Conservation (phyloP, 2,329 filamentous ascomycete species). For the Gnomoniopsis sp. region DNA sequence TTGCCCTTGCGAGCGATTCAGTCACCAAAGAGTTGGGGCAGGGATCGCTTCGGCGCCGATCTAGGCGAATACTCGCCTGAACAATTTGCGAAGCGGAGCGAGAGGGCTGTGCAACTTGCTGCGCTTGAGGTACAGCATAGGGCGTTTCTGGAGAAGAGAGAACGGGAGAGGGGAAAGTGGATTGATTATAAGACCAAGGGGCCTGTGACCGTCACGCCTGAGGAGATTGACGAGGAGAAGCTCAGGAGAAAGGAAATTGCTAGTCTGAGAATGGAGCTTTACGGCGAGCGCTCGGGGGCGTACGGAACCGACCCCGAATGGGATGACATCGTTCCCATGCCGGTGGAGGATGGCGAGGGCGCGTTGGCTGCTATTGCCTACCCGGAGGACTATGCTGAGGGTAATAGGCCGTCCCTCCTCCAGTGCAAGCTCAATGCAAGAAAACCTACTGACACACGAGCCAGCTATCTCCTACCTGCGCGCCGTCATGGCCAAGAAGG, state of each 20-base stretch:
- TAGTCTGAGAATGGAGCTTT: slow-evolving; percentile 46
- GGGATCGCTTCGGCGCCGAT: slow-evolving; percentile 46
- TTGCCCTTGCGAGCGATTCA: slow-evolving; percentile 44
- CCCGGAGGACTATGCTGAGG: slow-evolving; percentile 80
- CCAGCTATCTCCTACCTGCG: slow-evolving; percentile 86
- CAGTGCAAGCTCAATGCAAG: slow-evolving; percentile 11
- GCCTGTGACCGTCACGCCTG: slow-evolving; percentile 26
- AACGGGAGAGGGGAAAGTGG: slow-evolving; percentile 22
- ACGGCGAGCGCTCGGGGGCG: slow-evolving; percentile 45
- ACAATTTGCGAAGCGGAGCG: slow-evolving; percentile 40
- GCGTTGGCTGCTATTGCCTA: slow-evolving; percentile 94
- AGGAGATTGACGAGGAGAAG: slow-evolving; percentile 45
- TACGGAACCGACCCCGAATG: slow-evolving; percentile 71
- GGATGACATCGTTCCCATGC: slow-evolving; percentile 81
- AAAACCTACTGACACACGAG: neutral
- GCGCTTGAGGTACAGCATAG: slow-evolving; percentile 41
- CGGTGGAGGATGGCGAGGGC: slow-evolving; percentile 76
- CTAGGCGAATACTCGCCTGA: slow-evolving; percentile 44
- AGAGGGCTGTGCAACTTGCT: slow-evolving; percentile 40
- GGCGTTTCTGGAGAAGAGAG: slow-evolving; percentile 39
- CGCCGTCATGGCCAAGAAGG: slow-evolving; percentile 85
- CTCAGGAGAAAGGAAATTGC: slow-evolving; percentile 49
- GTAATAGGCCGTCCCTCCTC: slow-evolving; percentile 32
- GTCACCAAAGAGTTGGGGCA: slow-evolving; percentile 40
- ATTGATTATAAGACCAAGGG: slow-evolving; percentile 21